These are phyloP conservation scores for Rhodotorula graminis DNA, from an alignment of 768 basidiomycete genomes.

Conservation along the genomic window DNA sequence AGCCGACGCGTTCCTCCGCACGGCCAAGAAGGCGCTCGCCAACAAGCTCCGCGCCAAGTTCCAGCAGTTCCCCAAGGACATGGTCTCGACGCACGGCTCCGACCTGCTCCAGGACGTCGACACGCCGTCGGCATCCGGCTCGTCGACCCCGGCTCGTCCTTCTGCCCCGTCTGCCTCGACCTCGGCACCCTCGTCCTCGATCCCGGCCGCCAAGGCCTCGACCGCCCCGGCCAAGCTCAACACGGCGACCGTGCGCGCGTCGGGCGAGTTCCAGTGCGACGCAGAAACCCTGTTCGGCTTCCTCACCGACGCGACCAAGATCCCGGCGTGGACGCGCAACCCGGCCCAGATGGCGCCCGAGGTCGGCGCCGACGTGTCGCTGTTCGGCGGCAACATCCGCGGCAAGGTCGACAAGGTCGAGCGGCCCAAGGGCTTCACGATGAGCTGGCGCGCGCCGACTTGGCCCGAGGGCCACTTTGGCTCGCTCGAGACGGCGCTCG, in stretches of 20 bases:
- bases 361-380: conserved; percentile 35
- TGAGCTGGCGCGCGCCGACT: conserved; percentile 41
- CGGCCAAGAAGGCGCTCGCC: conserved; percentile 38
- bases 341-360: conserved; percentile 39
- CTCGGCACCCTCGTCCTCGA: not conserved
- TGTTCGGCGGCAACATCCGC: conserved; percentile 43
- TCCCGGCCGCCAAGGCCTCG: not conserved
- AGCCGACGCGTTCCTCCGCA: conserved; percentile 35
- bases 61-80: conserved; percentile 43
- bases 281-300: conserved; percentile 41
- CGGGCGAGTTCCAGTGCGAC: conserved; percentile 39
- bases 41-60: conserved; percentile 39
- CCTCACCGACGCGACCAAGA: conserved; percentile 38
- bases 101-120: conserved; percentile 36
- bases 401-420: conserved; percentile 38
- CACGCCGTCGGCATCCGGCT: conserved; percentile 21
- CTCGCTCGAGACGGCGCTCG: conserved; percentile 32
- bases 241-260: conserved; percentile 37
- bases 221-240: conserved; percentile 15
- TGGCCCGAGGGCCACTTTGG: conserved; percentile 43
- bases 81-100: conserved; percentile 41
- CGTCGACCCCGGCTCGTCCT: conserved; percentile 27
- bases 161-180: conserved; percentile 2
- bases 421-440: conserved; percentile 26
- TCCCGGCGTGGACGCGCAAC: conserved; percentile 42